These are phyloP conservation scores for Chlamydomonas sp. DNA, from an alignment of 139 green algal species.

Conservation along the genomic window DNA sequence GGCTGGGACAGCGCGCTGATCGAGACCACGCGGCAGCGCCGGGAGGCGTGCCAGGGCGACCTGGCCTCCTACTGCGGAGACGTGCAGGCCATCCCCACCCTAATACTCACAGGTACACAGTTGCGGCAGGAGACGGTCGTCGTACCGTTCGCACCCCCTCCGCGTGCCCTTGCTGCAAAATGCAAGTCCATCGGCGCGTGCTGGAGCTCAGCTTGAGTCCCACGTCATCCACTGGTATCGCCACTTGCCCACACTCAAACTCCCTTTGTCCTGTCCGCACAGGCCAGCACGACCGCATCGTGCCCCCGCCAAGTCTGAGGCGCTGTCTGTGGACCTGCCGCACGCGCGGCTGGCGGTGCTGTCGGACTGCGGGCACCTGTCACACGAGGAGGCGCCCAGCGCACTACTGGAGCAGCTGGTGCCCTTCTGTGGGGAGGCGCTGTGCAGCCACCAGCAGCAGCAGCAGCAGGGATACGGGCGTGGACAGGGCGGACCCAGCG, in stretches of 20 bases:
- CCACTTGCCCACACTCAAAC: background rate
- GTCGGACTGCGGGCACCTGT: constrained; percentile 78
- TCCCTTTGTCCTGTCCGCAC: background rate
- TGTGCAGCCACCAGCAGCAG: background rate
- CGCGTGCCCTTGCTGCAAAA: too few species aligned
- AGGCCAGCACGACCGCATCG: constrained; percentile 66
- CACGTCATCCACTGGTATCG: background rate
- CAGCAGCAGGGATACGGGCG: background rate
- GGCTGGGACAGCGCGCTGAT: constrained; percentile 78
- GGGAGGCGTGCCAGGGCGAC: constrained; percentile 32
- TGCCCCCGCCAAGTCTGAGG: constrained; percentile 47
- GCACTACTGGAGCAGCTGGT: constrained; percentile 62
- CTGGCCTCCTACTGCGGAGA: constrained; percentile 39
- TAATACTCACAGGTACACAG: constrained; percentile 61
- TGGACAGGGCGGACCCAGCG: too few species aligned
- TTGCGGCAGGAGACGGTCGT: too few species aligned
- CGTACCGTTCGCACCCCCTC: too few species aligned
- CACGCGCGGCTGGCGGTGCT: constrained; percentile 54
- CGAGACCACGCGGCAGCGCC: constrained; percentile 52
- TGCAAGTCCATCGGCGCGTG: too few species aligned
- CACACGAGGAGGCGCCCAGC: constrained; percentile 74
- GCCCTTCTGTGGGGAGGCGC: constrained; percentile 54
- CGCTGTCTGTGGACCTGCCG: constrained; percentile 45
- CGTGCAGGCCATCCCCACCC: constrained; percentile 47
- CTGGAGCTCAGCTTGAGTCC: background rate